Evolutionary conservation across 176 grass and related monocot species (phyloP), one percentile per base, ranked within the genome.

Genomic region (Dendrocalamus sinicus): DNA sequence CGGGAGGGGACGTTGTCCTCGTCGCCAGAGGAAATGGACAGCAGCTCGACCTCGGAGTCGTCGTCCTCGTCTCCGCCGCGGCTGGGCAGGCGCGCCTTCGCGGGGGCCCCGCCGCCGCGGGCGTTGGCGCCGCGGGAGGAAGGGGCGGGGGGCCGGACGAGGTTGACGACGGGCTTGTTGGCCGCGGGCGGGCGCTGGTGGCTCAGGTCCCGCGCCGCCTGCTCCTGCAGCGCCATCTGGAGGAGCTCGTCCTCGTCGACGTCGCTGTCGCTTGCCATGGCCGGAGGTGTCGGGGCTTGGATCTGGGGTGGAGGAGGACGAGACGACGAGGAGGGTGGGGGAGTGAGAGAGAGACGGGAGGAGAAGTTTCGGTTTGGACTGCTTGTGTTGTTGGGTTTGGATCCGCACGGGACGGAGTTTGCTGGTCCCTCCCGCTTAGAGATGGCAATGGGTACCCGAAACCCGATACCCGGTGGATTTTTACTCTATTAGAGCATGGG

Each of bases 161-260:
- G 90, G 88, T 99, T 99, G 74, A 99, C 96, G 58, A 99, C 90
- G 47, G 93, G 96, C 92, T 93, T 98, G 39, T 80, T 78, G 14
- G 88, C 85, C 64, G 62, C 86, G 13, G 86, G 63, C 30, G 90
- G 96, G 70, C 89, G 92, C 91, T 95, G 90, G 90, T 98, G 94
- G 91, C 84, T 95, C 65, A 98, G 88, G 83, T 98, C 93, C 50
- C 96, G 84, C 81, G 91, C 86, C 39, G 93, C 93, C 70, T 98
- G 96, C 90, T 98, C 96, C 91, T 88, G 92, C 67, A 98, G 85
- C 13, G 96, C 96, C 44, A 95, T 98, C 90, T 98, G 96, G 81
- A 98, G 96, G 83, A 98, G 95, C 85, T 94, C 92, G 84, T 98
- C 95, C 87, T 98, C 92, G 81, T 97, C 95, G 32, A 94, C 72